Percentiles rank a stretch among this genome's conserved stretches.
phyloP scores from a whole-genome alignment of 768 basidiomycete species.

The Cyclocybe aegerita region DNA sequence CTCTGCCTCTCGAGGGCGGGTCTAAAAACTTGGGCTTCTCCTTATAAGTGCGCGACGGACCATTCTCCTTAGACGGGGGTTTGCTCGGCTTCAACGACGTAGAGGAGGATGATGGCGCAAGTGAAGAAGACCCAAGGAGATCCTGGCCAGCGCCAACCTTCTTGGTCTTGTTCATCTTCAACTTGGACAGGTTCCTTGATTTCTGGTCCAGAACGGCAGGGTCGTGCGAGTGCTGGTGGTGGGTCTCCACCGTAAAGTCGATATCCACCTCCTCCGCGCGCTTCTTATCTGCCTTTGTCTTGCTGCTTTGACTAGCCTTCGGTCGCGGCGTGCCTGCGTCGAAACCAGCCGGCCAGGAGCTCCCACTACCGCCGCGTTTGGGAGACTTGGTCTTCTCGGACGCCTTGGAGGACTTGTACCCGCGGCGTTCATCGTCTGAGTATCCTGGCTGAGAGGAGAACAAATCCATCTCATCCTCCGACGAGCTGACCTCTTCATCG shows the following conservation, averaged over 20 bases:
- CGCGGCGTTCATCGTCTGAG: constrained; percentile 6
- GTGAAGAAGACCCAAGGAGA: neutral
- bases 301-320: too few relatives aligned
- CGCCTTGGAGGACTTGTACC: neutral
- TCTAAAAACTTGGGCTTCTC: neutral
- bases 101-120: neutral
- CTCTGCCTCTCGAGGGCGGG: neutral
- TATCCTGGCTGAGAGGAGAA: constrained; percentile 16
- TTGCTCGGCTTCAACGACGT: constrained; percentile 4
- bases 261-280: too few relatives aligned
- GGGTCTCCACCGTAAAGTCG: too few relatives aligned
- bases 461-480: constrained; percentile 21
- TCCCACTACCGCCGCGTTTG: too few relatives aligned
- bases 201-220: too few relatives aligned
- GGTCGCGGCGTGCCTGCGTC: too few relatives aligned
- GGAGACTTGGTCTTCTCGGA: neutral
- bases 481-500: neutral
- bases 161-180: too few relatives aligned
- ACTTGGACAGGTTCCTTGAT: too few relatives aligned
- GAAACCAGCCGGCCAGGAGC: too few relatives aligned
- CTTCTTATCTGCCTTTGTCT: too few relatives aligned
- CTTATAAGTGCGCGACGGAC: neutral
- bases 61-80: constrained; percentile 8
- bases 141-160: too few relatives aligned
- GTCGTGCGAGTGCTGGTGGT: too few relatives aligned